Conservation (phyloP, 257 asterid genomes). For the Solanum pinnatisectum region DNA sequence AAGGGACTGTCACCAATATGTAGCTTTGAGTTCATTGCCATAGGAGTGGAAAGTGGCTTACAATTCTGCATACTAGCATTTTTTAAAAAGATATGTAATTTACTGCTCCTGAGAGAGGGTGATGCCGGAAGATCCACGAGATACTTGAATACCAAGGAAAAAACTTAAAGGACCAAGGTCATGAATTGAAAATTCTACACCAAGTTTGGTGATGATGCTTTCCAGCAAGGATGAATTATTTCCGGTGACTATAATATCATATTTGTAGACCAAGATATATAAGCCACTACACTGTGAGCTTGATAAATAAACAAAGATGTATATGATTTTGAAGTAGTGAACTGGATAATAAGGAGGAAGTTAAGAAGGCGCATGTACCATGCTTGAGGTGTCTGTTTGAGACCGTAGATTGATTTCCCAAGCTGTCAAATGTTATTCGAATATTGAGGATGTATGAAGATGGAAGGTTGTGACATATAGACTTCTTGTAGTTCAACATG, state of each 20-base stretch:
- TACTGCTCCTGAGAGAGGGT: not conserved
- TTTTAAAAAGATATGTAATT: not conserved
- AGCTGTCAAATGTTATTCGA: not conserved
- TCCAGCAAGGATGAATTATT: not conserved
- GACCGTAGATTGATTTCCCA: not conserved
- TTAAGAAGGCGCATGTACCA: not conserved
- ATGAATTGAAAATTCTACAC: not conserved
- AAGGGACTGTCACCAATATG: not conserved
- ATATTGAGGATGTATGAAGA: not conserved
- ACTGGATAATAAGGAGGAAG: not conserved
- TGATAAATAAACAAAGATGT: not conserved
- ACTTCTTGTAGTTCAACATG: not conserved
- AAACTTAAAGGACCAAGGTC: not conserved
- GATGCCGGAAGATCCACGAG: not conserved
- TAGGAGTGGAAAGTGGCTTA: not conserved
- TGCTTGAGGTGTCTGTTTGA: not conserved
- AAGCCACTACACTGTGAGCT: not conserved
- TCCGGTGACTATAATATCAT: not conserved
- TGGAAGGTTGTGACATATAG: too few species aligned
- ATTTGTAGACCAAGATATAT: not conserved
- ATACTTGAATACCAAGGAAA: not conserved
- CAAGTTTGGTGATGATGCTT: not conserved
- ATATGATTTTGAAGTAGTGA: not conserved
- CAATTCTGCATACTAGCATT: not conserved
- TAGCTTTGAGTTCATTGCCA: not conserved